Base-by-base conservation (phyloP, 2,329 filamentous ascomycete genomes). In the Exophiala sideris region DNA sequence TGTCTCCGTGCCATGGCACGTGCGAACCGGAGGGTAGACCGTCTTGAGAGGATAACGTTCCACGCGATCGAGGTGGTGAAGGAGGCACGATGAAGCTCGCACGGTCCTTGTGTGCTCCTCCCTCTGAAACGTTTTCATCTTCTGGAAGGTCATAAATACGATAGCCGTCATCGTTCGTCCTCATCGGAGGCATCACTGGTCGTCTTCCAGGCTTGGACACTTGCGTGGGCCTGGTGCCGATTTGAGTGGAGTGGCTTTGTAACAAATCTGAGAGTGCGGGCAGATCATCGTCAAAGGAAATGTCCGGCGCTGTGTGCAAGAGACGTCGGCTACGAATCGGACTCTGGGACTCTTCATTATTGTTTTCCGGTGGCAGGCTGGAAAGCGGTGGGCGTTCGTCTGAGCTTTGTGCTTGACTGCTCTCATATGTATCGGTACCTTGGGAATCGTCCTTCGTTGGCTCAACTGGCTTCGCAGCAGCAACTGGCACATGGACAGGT, bases 41-140 rank as follows among this genome's bases (percentile, higher is more conserved):
- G 41, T 44, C 51, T 48, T 58, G 39, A 12, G 44, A 48, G 1
- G 70, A 70, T 14, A 68, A 68, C 1, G 59, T 53, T 52, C 64
- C 69, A 3, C 66, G 67, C 32, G 73, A 72, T 14, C 64, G 64
- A 32, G 74, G 72, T 12, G 75, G 73, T 20, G 73, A 76, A 41
- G 65, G 62, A 2, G 67, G 65, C 24, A 67, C 63, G 7, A 68
- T 39, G 12, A 50, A 57, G 14, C 35, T 48, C 14, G 20, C 18
- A 11, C 16, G 47, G 12, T 42, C 24, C 12, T 1, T 24, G 52
- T 29, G 21, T 18, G 36, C 18, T 29, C 21, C 2, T 9, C 10
- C 44, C 14, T 14, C 29, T 24, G 16, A 10, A 14, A 42, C 45
- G 18, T 20, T 21, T 18, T 50, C 47, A 38, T 55, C 48, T 12